phyloP scores from a whole-genome alignment of 2,329 filamentous ascomycete genomes.

The Penicillium oxalicum region DNA sequence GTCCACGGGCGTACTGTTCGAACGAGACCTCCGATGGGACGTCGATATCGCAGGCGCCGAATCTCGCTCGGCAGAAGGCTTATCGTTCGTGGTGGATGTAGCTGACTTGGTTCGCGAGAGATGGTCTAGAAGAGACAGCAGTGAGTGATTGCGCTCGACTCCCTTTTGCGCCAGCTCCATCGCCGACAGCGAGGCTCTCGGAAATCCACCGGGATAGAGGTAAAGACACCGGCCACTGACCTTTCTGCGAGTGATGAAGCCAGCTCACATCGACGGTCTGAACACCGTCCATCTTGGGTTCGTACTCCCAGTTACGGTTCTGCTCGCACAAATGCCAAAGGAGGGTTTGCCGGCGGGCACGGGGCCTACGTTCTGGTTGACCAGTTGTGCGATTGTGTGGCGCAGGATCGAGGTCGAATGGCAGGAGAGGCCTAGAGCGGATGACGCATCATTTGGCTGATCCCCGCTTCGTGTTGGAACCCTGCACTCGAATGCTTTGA shows the following conservation, averaged over 20 bases:
- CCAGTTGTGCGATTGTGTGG: slow-evolving; percentile 18
- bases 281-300: slow-evolving; percentile 64
- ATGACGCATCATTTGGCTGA: slow-evolving; percentile 20
- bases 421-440: slow-evolving; percentile 17
- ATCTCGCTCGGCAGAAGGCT: slow-evolving; percentile 20
- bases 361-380: slow-evolving; percentile 3
- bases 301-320: slow-evolving; percentile 1
- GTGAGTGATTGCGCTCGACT: slow-evolving; percentile 6
- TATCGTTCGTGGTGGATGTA: slow-evolving; percentile 28
- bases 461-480: slow-evolving; percentile 15
- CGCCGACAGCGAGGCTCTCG: neutral
- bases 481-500: neutral
- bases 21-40: slow-evolving; percentile 20
- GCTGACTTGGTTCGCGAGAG: slow-evolving; percentile 33
- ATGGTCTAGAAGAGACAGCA: slow-evolving; percentile 21
- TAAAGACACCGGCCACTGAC: slow-evolving; percentile 45
- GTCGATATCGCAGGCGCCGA: slow-evolving; percentile 12
- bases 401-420: slow-evolving; percentile 16
- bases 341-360: neutral
- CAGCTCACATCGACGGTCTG: slow-evolving; percentile 83
- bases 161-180: neutral
- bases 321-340: neutral
- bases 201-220: neutral
- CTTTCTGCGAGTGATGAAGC: slow-evolving; percentile 81
- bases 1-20: slow-evolving; percentile 18